Evolutionary conservation across 2,329 filamentous ascomycete genomes (phyloP).

Genomic region (Colletotrichum musae): DNA sequence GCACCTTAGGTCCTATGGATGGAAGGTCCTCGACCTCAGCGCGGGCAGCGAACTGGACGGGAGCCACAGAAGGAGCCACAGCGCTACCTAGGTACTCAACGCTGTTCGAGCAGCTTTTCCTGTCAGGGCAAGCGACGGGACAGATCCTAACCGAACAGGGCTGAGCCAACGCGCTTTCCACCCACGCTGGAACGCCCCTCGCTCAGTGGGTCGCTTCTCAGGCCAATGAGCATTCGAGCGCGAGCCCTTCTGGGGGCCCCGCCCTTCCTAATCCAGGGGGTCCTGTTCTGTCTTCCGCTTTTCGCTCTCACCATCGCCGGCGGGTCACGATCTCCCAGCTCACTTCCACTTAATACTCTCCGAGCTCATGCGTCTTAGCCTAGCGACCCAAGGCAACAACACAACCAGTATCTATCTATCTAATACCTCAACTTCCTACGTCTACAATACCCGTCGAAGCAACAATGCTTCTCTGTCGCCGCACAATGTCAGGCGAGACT

Average conservation of each 20-base stretch:
- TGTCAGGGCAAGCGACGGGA: conserved; percentile 5
- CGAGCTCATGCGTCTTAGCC: conserved; percentile 3
- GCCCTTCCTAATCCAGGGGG: conserved; percentile 25
- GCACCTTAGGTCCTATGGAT: not conserved
- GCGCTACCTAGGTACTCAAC: conserved; percentile 1
- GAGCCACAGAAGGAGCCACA: conserved; percentile 12
- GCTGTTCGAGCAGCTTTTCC: conserved; percentile 5
- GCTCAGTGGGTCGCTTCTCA: not conserved
- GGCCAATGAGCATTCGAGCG: conserved; percentile 24
- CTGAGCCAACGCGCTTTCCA: conserved; percentile 39
- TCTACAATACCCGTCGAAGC: too few species aligned
- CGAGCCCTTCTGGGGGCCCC: conserved; percentile 11
- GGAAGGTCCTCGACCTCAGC: not conserved
- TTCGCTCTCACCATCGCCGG: not conserved
- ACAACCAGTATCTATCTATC: not conserved
- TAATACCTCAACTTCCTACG: too few species aligned
- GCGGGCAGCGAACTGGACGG: not conserved
- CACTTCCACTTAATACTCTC: conserved; percentile 3
- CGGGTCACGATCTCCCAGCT: conserved; percentile 18
- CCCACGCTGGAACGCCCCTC: not conserved
- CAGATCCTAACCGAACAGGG: conserved; percentile 33
- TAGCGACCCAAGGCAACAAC: conserved; percentile 13
- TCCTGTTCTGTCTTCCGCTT: not conserved
- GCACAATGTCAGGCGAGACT: not conserved
- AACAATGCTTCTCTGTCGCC: not conserved